phyloP scores from a whole-genome alignment of 2,329 filamentous ascomycete genomes.

The Leptosphaerulina australis region DNA sequence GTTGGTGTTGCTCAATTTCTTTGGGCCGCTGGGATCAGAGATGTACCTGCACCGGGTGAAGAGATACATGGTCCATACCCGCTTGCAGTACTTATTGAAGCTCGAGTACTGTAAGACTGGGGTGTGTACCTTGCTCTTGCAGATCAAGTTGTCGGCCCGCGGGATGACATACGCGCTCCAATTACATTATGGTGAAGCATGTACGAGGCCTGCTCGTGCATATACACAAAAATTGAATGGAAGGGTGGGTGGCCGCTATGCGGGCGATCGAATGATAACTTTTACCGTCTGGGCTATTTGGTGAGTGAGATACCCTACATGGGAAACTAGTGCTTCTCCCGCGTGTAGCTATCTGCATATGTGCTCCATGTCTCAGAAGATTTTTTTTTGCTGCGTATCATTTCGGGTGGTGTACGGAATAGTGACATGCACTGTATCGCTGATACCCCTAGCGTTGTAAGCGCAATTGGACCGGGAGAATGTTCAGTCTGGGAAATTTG shows the following conservation, averaged over 20 bases:
- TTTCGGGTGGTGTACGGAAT: neutral
- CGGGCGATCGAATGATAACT: conserved; percentile 36
- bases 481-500: neutral
- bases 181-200: conserved; percentile 24
- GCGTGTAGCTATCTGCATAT: conserved; percentile 11
- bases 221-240: conserved; percentile 29
- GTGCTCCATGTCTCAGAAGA: conserved; percentile 6
- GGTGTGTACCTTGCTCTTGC: conserved; percentile 45
- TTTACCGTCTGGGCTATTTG: conserved; percentile 23
- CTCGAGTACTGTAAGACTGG: conserved; percentile 34
- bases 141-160: conserved; percentile 46
- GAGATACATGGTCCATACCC: conserved; percentile 40
- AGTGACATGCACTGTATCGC: conserved; percentile 3
- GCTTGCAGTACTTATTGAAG: conserved; percentile 39
- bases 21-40: conserved; percentile 28
- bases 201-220: conserved; percentile 38
- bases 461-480: neutral
- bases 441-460: neutral
- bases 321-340: conserved; percentile 8
- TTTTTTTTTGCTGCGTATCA: neutral
- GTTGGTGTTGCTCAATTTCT: conserved; percentile 39
- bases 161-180: conserved; percentile 43
- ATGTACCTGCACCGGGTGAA: conserved; percentile 47
- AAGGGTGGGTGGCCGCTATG: conserved; percentile 35
- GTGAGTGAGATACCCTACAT: conserved; percentile 32